A percentile compares a stretch with the other conserved stretches of the same genome.
Conservation (phyloP, 441 rosid genomes). For the Eutrema salsugineum region DNA sequence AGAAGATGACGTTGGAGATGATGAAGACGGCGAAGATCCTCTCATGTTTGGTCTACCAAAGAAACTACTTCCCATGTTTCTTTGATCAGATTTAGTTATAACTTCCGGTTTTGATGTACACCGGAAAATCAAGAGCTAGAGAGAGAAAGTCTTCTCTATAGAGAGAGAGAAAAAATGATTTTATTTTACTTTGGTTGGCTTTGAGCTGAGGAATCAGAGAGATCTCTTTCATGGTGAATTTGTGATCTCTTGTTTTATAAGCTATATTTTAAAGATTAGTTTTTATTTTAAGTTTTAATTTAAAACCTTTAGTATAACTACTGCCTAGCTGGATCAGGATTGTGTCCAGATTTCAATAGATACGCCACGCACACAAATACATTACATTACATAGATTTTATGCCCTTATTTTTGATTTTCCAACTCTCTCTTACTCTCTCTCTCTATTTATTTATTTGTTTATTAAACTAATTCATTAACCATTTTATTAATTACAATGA, state of each 20-base stretch:
- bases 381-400: constrained; percentile 57
- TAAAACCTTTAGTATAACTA: constrained; percentile 37
- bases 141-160: constrained; percentile 25
- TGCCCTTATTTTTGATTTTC: constrained; percentile 37
- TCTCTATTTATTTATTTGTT: too few species aligned
- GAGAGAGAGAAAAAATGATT: neutral
- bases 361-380: constrained; percentile 43
- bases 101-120: neutral
- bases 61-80: constrained; percentile 62
- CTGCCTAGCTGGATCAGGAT: constrained; percentile 96
- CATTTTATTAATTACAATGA: constrained; percentile 18
- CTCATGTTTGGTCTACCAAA: constrained; percentile 75
- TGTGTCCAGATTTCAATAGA: constrained; percentile 61
- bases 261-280: neutral
- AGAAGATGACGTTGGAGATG: constrained; percentile 43
- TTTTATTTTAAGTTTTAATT: neutral
- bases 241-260: constrained; percentile 28
- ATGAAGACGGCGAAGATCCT: constrained; percentile 41
- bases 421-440: constrained; percentile 16
- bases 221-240: constrained; percentile 39
- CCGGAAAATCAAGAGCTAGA: constrained; percentile 16
- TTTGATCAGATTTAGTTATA: neutral
- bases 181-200: constrained; percentile 3
- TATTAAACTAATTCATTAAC: neutral
- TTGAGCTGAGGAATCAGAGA: constrained; percentile 42